A percentile compares a stretch with the other conserved stretches of the same genome.
Evolutionary conservation across 257 asterid species (phyloP).

Genomic region (Knoxia roxburghii): DNA sequence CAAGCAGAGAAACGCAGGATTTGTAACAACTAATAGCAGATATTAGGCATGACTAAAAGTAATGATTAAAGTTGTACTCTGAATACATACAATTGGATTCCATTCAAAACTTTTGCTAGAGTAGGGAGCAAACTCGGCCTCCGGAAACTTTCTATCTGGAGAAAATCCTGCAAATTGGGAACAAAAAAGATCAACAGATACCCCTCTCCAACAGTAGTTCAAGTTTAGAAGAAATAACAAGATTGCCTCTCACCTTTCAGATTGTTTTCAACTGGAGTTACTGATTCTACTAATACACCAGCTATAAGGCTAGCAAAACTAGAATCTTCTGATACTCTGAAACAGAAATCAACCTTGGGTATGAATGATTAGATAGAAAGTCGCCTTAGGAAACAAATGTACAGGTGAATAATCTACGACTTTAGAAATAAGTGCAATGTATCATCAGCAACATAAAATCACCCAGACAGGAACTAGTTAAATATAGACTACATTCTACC

Average conservation of each 20-base stretch:
- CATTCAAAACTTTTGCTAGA: constrained; percentile 59
- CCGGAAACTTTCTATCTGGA: constrained; percentile 91
- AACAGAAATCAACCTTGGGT: constrained; percentile 16
- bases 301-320: constrained; percentile 60
- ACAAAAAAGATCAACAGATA: constrained; percentile 8
- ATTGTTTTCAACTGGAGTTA: constrained; percentile 38
- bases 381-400: background rate
- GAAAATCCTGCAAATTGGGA: constrained; percentile 70
- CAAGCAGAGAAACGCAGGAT: background rate
- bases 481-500: background rate
- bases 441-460: background rate
- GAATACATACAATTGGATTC: constrained; percentile 77
- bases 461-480: background rate
- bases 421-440: background rate
- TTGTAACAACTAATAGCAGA: constrained; percentile 1
- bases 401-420: background rate
- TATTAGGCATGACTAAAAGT: background rate
- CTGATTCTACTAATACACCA: constrained; percentile 87
- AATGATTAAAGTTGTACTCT: constrained; percentile 21
- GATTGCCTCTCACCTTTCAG: constrained; percentile 41
- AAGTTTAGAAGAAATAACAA: constrained; percentile 8
- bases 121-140: constrained; percentile 86
- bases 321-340: constrained; percentile 63
- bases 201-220: background rate
- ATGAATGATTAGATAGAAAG: constrained; percentile 16